phyloP scores from a whole-genome alignment of 768 basidiomycete species.

The Leccinum variicolor region DNA sequence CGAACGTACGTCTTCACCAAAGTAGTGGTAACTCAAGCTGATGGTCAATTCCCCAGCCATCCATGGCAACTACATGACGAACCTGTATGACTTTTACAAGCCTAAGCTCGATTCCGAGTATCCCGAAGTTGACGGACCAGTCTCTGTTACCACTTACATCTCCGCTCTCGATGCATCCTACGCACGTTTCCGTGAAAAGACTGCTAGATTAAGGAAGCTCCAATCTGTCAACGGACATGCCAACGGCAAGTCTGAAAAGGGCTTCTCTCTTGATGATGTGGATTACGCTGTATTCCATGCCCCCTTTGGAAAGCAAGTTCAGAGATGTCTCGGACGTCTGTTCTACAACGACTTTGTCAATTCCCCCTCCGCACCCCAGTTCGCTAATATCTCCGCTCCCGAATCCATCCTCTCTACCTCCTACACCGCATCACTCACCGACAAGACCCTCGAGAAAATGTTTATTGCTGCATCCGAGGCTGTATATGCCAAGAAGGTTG shows the following conservation, averaged over 20 bases:
- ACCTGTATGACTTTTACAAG: conserved; percentile 99
- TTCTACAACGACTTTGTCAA: conserved; percentile 90
- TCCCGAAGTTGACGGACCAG: conserved; percentile 95
- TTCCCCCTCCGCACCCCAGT: conserved; percentile 65
- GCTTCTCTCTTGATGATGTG: conserved; percentile 75
- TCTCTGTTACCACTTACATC: conserved; percentile 93
- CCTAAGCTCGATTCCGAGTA: conserved; percentile 93
- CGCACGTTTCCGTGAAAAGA: conserved; percentile 78
- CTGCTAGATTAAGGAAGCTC: conserved; percentile 59
- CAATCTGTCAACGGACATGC: conserved; percentile 33
- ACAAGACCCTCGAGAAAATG: conserved; percentile 94
- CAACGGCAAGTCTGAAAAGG: conserved; percentile 29
- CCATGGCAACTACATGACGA: conserved; percentile 96
- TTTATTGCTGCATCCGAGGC: conserved; percentile 80
- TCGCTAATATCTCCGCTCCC: conserved; percentile 66
- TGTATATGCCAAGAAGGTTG: conserved; percentile 70
- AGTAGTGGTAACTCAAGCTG: conserved; percentile 2
- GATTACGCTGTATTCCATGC: conserved; percentile 97
- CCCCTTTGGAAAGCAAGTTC: conserved; percentile 98
- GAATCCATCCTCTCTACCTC: conserved; percentile 66
- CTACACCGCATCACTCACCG: conserved; percentile 74
- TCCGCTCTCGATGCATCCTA: conserved; percentile 92
- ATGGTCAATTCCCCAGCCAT: conserved; percentile 54
- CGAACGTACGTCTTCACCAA: conserved; percentile 68
- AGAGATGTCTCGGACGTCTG: conserved; percentile 93